These are phyloP conservation scores for Fraxinus americana DNA, from an alignment of 257 asterid genomes.

Conservation along the genomic window DNA sequence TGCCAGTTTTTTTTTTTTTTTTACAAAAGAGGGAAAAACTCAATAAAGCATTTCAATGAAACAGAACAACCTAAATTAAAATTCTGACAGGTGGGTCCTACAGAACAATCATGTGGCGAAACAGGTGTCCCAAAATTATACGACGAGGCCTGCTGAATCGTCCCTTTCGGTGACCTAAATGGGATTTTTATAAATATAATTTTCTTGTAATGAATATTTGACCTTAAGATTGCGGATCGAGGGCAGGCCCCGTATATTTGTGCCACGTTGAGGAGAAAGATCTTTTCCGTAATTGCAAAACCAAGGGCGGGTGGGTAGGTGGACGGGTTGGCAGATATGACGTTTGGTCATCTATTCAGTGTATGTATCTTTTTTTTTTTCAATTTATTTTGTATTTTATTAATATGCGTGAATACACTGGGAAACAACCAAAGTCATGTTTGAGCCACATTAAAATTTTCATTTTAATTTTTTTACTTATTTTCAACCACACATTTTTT, in stretches of 20 bases:
- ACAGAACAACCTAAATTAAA: conserved; percentile 30
- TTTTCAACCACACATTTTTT: no score
- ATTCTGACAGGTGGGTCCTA: conserved; percentile 36
- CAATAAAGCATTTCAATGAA: conserved; percentile 18
- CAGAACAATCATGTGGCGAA: conserved; percentile 27
- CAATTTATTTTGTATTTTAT: not conserved
- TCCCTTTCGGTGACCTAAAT: conserved; percentile 8
- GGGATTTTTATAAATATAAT: not conserved
- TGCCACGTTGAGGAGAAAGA: conserved; percentile 21
- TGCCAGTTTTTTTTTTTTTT: not conserved
- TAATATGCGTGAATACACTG: not conserved
- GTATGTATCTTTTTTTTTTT: not conserved
- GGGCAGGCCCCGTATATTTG: conserved; percentile 4
- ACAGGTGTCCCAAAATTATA: conserved; percentile 23
- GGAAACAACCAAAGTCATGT: not conserved
- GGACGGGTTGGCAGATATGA: not conserved
- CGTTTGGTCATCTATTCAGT: conserved; percentile 8
- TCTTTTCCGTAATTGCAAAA: conserved; percentile 3
- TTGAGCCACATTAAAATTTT: no score
- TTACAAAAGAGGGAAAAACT: not conserved
- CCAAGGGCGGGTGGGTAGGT: not conserved
- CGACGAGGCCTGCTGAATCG: conserved; percentile 5
- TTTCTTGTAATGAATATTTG: conserved; percentile 13
- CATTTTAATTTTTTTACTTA: no score
- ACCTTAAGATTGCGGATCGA: conserved; percentile 22